Percentiles rank a stretch among this genome's conserved stretches.
Evolutionary conservation across 2,329 filamentous ascomycete species (phyloP).

Genomic region (Aspergillus piperis): DNA sequence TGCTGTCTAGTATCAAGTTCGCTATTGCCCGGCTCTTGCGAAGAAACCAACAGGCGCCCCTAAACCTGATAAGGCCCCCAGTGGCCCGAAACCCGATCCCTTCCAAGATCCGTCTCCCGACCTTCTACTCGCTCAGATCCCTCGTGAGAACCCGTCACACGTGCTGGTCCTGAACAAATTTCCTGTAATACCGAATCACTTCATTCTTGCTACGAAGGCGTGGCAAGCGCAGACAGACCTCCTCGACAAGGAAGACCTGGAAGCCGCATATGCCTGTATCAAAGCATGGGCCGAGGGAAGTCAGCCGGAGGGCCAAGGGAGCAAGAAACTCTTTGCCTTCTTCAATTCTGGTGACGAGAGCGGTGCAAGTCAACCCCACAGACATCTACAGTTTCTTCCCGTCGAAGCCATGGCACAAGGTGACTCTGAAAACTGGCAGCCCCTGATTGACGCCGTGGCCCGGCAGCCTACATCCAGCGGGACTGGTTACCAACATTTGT

Average conservation of each 20-base stretch:
- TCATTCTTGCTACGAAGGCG: conserved; percentile 50
- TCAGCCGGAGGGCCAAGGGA: conserved; percentile 9
- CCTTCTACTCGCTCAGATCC: conserved; percentile 45
- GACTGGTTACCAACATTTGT: conserved; percentile 28
- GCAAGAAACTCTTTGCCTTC: conserved; percentile 48
- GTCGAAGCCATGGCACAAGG: conserved; percentile 47
- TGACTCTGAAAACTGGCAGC: conserved; percentile 43
- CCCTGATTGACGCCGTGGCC: conserved; percentile 48
- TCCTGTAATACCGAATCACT: conserved; percentile 52
- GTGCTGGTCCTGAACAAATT: conserved; percentile 51
- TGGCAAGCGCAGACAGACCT: conserved; percentile 48
- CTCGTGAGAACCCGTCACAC: conserved; percentile 38
- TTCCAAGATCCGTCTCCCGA: conserved; percentile 47
- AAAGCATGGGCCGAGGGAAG: conserved; percentile 38
- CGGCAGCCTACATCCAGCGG: conserved; percentile 15
- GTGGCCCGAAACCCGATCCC: conserved; percentile 42
- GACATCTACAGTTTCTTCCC: conserved; percentile 52
- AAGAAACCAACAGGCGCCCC: conserved; percentile 41
- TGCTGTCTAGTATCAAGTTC: conserved; percentile 46
- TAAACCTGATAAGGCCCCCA: conserved; percentile 23
- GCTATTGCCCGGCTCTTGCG: conserved; percentile 52
- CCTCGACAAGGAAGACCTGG: conserved; percentile 46
- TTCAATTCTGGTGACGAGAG: conserved; percentile 53
- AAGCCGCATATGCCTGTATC: conserved; percentile 44
- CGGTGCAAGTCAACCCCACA: conserved; percentile 51